Evolutionary conservation across 192 early-diverging fungal species (phyloP).

Genomic region (Dissophora ornata): DNA sequence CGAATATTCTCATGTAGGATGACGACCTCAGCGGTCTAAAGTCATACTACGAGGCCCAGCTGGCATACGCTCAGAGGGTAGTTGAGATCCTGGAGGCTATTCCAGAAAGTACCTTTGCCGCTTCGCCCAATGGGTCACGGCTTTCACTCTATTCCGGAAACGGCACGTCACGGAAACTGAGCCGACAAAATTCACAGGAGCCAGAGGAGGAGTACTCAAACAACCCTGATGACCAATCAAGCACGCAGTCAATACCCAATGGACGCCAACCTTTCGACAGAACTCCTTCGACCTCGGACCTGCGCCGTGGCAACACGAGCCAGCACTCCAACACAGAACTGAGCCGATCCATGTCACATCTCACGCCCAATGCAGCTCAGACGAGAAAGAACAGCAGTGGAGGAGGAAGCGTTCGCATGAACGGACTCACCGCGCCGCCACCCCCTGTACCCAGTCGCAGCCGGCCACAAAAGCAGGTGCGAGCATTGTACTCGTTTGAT

Average conservation of each 20-base stretch:
- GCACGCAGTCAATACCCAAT: constrained; percentile 50
- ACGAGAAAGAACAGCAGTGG: constrained; percentile 47
- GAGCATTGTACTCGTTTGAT: constrained; percentile 84
- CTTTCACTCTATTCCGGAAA: constrained; percentile 35
- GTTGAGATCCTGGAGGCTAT: constrained; percentile 42
- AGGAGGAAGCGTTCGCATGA: constrained; percentile 21
- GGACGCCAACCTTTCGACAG: constrained; percentile 56
- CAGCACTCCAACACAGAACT: constrained; percentile 32
- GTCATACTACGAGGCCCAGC: constrained; percentile 44
- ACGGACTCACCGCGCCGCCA: constrained; percentile 55
- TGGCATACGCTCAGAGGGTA: constrained; percentile 41
- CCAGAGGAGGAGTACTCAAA: constrained; percentile 38
- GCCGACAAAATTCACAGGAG: constrained; percentile 37
- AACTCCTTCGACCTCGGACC: constrained; percentile 50
- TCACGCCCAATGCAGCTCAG: constrained; percentile 44
- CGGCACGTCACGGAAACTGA: constrained; percentile 17
- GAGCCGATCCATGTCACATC: constrained; percentile 61
- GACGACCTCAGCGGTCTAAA: constrained; percentile 39
- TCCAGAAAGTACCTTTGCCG: constrained; percentile 40
- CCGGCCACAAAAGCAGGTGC: constrained; percentile 69
- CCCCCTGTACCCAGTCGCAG: constrained; percentile 42
- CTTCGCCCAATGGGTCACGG: constrained; percentile 41
- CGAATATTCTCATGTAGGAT: constrained; percentile 16
- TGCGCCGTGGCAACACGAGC: constrained; percentile 27
- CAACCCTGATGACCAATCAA: constrained; percentile 41